Percentiles rank a stretch among this genome's conserved stretches.
These are phyloP conservation scores for Penicillium dipodomyicola DNA, from an alignment of 495 filamentous ascomycete species.

Conservation along the genomic window DNA sequence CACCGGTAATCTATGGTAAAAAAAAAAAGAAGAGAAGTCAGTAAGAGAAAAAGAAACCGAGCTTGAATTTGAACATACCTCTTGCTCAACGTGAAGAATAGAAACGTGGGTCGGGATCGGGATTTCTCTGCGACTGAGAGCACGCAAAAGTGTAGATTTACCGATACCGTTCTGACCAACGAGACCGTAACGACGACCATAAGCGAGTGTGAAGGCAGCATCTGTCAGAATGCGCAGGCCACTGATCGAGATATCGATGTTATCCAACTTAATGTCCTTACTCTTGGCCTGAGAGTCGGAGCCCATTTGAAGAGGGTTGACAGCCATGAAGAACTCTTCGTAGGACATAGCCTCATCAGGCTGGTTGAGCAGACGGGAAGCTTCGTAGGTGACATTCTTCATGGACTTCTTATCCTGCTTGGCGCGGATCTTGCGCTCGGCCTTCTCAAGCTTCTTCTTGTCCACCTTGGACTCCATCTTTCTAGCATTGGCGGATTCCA, in stretches of 20 bases:
- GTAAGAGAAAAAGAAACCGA: conserved; percentile 1
- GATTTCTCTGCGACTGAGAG: conserved; percentile 89
- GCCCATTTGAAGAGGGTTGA: conserved; percentile 92
- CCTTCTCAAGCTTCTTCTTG: conserved; percentile 98
- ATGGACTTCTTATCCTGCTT: conserved; percentile 98
- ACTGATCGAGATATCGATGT: conserved; percentile 88
- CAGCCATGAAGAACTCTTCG: conserved; percentile 99
- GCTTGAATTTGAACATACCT: conserved; percentile 53
- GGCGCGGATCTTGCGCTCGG: conserved; percentile 93
- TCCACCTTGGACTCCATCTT: conserved; percentile 98
- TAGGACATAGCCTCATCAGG: conserved; percentile 86
- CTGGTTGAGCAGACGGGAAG: conserved; percentile 83
- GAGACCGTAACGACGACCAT: conserved; percentile 92
- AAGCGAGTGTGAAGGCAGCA: conserved; percentile 84
- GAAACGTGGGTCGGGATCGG: conserved; percentile 95
- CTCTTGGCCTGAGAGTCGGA: conserved; percentile 75
- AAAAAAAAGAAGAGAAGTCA: too few relatives aligned
- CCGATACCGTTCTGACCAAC: conserved; percentile 99
- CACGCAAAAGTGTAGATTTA: conserved; percentile 92
- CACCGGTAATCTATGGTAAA: conserved; percentile 72
- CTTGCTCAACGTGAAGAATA: conserved; percentile 98
- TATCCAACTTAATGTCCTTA: conserved; percentile 98
- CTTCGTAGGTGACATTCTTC: conserved; percentile 97
- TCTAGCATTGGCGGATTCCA: conserved; percentile 85
- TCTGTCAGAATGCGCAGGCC: conserved; percentile 87